These are phyloP conservation scores for Nosema muscidifuracis DNA, from an alignment of 371 early-diverging fungal genomes.

Conservation along the genomic window DNA sequence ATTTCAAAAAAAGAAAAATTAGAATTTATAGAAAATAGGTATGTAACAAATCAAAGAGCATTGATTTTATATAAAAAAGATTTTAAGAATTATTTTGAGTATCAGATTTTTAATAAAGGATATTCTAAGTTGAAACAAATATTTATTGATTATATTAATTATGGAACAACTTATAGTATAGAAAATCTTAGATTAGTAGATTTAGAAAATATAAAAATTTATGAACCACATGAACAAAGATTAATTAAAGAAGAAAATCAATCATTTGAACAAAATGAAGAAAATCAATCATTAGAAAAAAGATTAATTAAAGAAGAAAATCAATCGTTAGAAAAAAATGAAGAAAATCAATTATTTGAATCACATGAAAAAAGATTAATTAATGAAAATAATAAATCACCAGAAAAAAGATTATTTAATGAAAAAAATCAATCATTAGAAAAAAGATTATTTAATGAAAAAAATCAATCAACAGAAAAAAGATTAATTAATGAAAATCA, in stretches of 20 bases:
- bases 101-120: background rate
- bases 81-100: background rate
- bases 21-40: background rate
- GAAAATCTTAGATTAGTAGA: background rate
- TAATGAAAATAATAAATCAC: too few species aligned
- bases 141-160: background rate
- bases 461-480: too few species aligned
- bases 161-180: background rate
- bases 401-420: too few species aligned
- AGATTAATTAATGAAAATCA: too few species aligned
- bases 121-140: background rate
- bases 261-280: too few species aligned
- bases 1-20: background rate
- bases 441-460: too few species aligned
- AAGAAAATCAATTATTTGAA: too few species aligned
- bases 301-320: too few species aligned
- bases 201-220: background rate
- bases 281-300: too few species aligned
- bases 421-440: too few species aligned
- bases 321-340: too few species aligned
- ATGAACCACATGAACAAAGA: background rate
- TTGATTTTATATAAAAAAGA: background rate
- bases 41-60: slow-evolving; percentile 1
- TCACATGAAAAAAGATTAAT: too few species aligned
- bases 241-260: background rate